Percentiles rank a stretch among this genome's conserved stretches.
Evolutionary conservation across 176 grass and related monocot species (phyloP).

Genomic region (Thalia dealbata): DNA sequence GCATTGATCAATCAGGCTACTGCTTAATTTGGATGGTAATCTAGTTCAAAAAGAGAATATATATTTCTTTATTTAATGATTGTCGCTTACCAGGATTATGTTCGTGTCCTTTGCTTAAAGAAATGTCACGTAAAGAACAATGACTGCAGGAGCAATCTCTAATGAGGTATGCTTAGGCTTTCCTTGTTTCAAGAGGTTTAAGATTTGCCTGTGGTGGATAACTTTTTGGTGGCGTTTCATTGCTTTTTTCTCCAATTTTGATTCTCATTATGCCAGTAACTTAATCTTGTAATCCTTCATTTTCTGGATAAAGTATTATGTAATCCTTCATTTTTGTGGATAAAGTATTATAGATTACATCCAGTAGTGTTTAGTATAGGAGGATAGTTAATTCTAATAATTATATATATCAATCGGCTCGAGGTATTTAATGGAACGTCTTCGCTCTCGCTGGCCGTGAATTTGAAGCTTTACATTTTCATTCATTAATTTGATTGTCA

Average conservation of each 20-base stretch:
- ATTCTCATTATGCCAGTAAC: neutral
- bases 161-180: neutral
- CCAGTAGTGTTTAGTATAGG: too few relatives aligned
- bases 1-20: conserved; percentile 75
- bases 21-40: neutral
- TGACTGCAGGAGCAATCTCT: neutral
- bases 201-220: neutral
- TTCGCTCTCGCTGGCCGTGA: too few relatives aligned
- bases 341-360: too few relatives aligned
- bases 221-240: neutral
- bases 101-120: neutral
- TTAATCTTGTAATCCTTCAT: neutral
- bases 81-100: neutral
- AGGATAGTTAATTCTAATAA: too few relatives aligned
- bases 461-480: too few relatives aligned
- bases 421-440: too few relatives aligned
- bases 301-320: too few relatives aligned
- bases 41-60: neutral
- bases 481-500: too few relatives aligned
- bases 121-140: conserved; percentile 5
- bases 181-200: neutral
- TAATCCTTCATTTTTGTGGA: too few relatives aligned
- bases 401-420: too few relatives aligned
- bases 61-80: neutral
- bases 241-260: neutral